Evolutionary conservation across 2,329 filamentous ascomycete genomes (phyloP).

Genomic region (Fusarium drepaniforme): DNA sequence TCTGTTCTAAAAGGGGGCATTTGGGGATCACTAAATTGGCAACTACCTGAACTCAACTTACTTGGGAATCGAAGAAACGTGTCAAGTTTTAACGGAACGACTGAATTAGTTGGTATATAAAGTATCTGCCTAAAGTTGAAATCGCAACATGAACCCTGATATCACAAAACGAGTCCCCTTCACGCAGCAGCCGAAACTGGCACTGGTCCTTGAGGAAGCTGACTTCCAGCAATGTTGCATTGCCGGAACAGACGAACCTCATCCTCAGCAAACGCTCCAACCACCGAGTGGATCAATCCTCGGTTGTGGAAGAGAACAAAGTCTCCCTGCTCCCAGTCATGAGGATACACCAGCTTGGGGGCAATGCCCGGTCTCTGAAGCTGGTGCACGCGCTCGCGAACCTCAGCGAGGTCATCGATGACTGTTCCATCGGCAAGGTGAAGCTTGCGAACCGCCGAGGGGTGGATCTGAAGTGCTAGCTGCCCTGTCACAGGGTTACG

Average conservation of each 20-base stretch:
- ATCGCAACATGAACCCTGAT: not conserved
- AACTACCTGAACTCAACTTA: not conserved
- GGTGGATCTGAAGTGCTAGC: constrained; percentile 80
- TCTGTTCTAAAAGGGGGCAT: not conserved
- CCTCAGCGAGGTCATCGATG: constrained; percentile 75
- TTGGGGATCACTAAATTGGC: not conserved
- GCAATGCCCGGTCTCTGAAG: constrained; percentile 80
- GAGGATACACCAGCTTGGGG: constrained; percentile 75
- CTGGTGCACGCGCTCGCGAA: constrained; percentile 75
- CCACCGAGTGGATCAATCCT: constrained; percentile 80
- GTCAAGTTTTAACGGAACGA: not conserved
- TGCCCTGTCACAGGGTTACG: constrained; percentile 78
- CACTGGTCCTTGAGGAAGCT: constrained; percentile 64
- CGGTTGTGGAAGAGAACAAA: constrained; percentile 84
- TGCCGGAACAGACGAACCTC: constrained; percentile 82
- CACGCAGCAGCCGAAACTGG: constrained; percentile 2
- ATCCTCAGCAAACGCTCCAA: constrained; percentile 79
- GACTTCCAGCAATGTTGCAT: constrained; percentile 81
- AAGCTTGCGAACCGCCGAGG: constrained; percentile 76
- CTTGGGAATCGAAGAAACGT: accelerated
- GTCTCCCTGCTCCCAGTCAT: constrained; percentile 84
- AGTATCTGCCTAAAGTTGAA: not conserved
- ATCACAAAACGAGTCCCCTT: not conserved
- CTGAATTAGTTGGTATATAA: not conserved
- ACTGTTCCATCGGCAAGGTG: constrained; percentile 75